phyloP scores from a whole-genome alignment of 371 early-diverging fungal genomes.

The Mortierella polycephala region DNA sequence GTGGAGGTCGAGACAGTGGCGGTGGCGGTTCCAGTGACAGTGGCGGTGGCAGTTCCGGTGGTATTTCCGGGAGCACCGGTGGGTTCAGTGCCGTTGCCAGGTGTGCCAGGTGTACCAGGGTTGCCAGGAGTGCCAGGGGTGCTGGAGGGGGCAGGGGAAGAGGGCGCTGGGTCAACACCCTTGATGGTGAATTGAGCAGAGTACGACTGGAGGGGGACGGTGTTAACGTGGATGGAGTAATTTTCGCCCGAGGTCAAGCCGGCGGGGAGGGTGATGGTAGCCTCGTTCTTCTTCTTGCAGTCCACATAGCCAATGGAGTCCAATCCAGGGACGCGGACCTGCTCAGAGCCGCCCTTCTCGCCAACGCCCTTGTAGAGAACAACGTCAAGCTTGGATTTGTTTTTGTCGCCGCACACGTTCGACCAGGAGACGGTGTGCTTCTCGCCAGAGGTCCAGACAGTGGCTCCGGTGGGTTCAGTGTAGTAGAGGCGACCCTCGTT shows the following conservation, averaged over 20 bases:
- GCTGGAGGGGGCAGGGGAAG: slow-evolving; percentile 1
- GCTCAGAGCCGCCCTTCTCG: slow-evolving; percentile 13
- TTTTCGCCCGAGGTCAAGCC: slow-evolving; percentile 30
- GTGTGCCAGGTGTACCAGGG: too few species aligned
- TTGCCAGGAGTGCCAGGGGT: neutral
- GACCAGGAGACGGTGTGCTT: slow-evolving; percentile 53
- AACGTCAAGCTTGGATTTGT: slow-evolving; percentile 21
- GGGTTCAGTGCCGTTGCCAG: too few species aligned
- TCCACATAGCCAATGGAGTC: slow-evolving; percentile 26
- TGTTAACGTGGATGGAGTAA: slow-evolving; percentile 41
- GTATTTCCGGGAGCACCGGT: too few species aligned
- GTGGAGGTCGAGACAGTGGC: slow-evolving; percentile 3
- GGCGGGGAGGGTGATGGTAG: slow-evolving; percentile 32
- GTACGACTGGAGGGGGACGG: slow-evolving; percentile 38
- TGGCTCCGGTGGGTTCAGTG: slow-evolving; percentile 30
- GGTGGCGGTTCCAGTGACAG: slow-evolving; percentile 3
- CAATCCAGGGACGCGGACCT: slow-evolving; percentile 37
- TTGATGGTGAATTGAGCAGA: slow-evolving; percentile 40
- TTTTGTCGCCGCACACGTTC: slow-evolving; percentile 37
- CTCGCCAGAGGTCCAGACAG: slow-evolving; percentile 39
- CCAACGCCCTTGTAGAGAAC: slow-evolving; percentile 35
- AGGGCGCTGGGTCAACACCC: slow-evolving; percentile 23
- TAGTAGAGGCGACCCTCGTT: slow-evolving; percentile 39
- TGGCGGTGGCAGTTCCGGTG: neutral
- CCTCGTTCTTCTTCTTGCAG: slow-evolving; percentile 28